Conservation (phyloP, 208 protist genomes). For the Trypanosomatidae sp. region DNA sequence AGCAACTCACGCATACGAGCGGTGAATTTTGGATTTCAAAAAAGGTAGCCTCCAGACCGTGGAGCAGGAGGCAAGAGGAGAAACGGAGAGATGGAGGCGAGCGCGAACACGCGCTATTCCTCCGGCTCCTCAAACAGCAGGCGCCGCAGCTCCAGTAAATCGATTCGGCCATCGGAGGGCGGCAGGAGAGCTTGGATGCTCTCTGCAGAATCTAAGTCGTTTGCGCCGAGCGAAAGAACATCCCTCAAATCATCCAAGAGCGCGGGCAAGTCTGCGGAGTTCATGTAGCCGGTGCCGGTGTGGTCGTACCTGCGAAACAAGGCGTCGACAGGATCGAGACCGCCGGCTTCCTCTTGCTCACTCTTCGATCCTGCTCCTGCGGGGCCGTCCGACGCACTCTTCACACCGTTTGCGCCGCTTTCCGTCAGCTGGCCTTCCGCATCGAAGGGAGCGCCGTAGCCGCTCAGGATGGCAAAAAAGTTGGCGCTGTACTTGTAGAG, state of each 20-base stretch:
- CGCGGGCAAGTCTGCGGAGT: conserved; percentile 38
- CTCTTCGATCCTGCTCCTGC: background rate
- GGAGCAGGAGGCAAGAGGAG: background rate
- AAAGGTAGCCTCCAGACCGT: background rate
- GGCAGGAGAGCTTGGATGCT: conserved; percentile 48
- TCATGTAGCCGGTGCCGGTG: conserved; percentile 43
- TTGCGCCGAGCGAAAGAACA: conserved; percentile 41
- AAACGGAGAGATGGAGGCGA: background rate
- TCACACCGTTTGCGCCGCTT: conserved; percentile 1
- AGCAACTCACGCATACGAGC: too few species aligned
- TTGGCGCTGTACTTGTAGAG: conserved; percentile 94
- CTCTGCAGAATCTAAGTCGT: conserved; percentile 47
- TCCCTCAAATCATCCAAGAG: conserved; percentile 56
- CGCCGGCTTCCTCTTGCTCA: conserved; percentile 17
- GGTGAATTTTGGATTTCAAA: background rate
- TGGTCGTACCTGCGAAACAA: conserved; percentile 68
- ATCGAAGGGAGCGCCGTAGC: conserved; percentile 70
- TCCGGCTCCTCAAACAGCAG: conserved; percentile 51
- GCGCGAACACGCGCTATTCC: background rate
- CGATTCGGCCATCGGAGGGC: conserved; percentile 36
- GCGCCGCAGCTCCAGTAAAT: conserved; percentile 69
- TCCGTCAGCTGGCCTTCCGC: conserved; percentile 69
- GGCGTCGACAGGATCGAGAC: conserved; percentile 39
- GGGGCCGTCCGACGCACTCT: background rate
- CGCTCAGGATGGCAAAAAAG: conserved; percentile 89